Conservation (phyloP, 75 land plant species). For the Larix kaempferi region DNA sequence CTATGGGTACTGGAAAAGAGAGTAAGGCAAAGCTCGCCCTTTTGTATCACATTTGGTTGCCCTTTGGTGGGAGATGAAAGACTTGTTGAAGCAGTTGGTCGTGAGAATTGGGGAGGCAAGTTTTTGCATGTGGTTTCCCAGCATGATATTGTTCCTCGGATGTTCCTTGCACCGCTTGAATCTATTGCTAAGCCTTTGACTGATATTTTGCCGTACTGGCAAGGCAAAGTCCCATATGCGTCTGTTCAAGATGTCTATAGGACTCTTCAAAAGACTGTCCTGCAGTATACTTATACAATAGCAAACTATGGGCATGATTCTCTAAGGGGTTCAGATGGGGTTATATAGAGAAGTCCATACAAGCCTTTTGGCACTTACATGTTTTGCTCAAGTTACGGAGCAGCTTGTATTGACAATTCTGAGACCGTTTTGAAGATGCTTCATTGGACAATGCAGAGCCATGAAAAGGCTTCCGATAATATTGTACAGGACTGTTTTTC, state of each 20-base stretch:
- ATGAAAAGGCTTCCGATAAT: neutral
- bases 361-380: slow-evolving; percentile 9
- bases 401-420: neutral
- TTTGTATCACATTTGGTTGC: slow-evolving; percentile 62
- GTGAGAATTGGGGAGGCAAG: slow-evolving; percentile 47
- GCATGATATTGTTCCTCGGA: slow-evolving; percentile 59
- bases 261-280: neutral
- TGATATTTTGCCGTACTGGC: slow-evolving; percentile 25
- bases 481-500: neutral
- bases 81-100: slow-evolving; percentile 35
- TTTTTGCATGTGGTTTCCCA: slow-evolving; percentile 45
- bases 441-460: neutral
- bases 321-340: slow-evolving; percentile 20
- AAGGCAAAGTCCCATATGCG: neutral
- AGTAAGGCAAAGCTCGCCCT: neutral
- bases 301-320: neutral
- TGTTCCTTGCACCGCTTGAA: slow-evolving; percentile 43
- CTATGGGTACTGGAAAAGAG: slow-evolving; percentile 9
- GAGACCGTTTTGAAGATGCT: neutral
- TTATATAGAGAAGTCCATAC: neutral
- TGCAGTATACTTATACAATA: neutral
- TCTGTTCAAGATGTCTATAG: neutral
- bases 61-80: slow-evolving; percentile 55
- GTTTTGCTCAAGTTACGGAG: neutral
- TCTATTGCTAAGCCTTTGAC: slow-evolving; percentile 25